Evolutionary conservation across 352 stramenopile genomes (phyloP).

Genomic region (Globisporangium recalcitrans): DNA sequence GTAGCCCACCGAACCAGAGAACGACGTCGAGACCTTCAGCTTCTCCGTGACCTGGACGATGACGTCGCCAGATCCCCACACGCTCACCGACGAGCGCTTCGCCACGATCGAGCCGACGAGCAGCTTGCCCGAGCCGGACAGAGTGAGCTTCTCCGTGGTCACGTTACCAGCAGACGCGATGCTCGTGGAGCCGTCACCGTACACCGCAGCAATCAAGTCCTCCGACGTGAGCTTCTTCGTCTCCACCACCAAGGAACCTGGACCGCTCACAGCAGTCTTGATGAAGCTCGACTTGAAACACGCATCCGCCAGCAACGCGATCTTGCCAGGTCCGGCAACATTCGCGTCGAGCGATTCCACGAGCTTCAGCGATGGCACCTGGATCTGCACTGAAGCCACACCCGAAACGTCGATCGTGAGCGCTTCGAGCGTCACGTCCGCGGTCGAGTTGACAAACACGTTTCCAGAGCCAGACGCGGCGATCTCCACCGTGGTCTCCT

Average conservation of each 20-base stretch:
- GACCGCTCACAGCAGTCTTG: slow-evolving; percentile 27
- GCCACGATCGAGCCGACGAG: slow-evolving; percentile 36
- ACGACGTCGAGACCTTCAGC: slow-evolving; percentile 22
- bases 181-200: slow-evolving; percentile 39
- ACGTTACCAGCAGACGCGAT: slow-evolving; percentile 35
- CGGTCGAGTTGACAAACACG: slow-evolving; percentile 33
- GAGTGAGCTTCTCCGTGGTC: slow-evolving; percentile 38
- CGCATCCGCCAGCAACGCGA: slow-evolving; percentile 27
- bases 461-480: slow-evolving; percentile 30
- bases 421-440: slow-evolving; percentile 24
- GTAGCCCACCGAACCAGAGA: slow-evolving; percentile 36
- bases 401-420: slow-evolving; percentile 35
- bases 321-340: slow-evolving; percentile 32
- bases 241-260: slow-evolving; percentile 32
- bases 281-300: slow-evolving; percentile 19
- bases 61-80: slow-evolving; percentile 34
- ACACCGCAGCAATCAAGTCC: slow-evolving; percentile 38
- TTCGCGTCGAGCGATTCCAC: slow-evolving; percentile 29
- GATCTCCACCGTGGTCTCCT: slow-evolving; percentile 39
- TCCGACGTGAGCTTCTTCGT: slow-evolving; percentile 28
- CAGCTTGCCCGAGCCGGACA: slow-evolving; percentile 43
- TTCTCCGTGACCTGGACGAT: slow-evolving; percentile 38
- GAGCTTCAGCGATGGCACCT: slow-evolving; percentile 23
- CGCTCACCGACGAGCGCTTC: slow-evolving; percentile 32
- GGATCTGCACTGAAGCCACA: slow-evolving; percentile 26